Conservation (phyloP, 306 rosid genomes). For the Ziziphus jujuba region DNA sequence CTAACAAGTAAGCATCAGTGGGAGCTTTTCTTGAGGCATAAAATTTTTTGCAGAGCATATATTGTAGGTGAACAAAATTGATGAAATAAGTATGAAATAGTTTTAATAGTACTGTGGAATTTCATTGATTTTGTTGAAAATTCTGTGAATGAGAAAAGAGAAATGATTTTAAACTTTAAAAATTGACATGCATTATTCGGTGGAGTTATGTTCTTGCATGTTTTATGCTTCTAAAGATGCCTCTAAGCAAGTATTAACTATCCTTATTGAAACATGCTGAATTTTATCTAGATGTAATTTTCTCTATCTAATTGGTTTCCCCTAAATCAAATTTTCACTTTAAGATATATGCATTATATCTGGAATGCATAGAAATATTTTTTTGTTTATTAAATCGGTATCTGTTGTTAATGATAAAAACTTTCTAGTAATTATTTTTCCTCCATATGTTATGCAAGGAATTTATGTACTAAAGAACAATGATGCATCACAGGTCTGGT, state of each 20-base stretch:
- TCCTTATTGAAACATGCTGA: too few species aligned
- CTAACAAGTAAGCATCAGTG: slow-evolving; percentile 59
- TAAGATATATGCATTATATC: too few species aligned
- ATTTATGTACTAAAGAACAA: slow-evolving; percentile 6
- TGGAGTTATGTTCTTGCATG: too few species aligned
- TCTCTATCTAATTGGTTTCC: too few species aligned
- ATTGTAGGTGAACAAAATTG: not conserved
- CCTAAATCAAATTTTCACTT: too few species aligned
- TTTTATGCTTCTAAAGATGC: too few species aligned
- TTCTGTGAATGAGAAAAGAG: not conserved
- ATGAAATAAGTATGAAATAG: not conserved
- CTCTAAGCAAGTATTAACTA: too few species aligned
- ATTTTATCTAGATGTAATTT: too few species aligned
- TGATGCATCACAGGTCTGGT: slow-evolving; percentile 67
- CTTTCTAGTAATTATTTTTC: not conserved
- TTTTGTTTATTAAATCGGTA: not conserved
- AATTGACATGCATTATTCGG: too few species aligned
- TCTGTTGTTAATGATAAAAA: not conserved
- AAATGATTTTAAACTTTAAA: too few species aligned
- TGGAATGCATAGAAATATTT: not conserved
- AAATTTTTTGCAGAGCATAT: not conserved
- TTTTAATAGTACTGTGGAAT: too few species aligned
- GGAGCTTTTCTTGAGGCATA: not conserved
- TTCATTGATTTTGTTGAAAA: too few species aligned
- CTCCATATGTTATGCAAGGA: slow-evolving; percentile 11